Percentiles rank a stretch among this genome's conserved stretches.
phyloP scores from a whole-genome alignment of 2,329 filamentous ascomycete species.

The Colletotrichum aenigma region DNA sequence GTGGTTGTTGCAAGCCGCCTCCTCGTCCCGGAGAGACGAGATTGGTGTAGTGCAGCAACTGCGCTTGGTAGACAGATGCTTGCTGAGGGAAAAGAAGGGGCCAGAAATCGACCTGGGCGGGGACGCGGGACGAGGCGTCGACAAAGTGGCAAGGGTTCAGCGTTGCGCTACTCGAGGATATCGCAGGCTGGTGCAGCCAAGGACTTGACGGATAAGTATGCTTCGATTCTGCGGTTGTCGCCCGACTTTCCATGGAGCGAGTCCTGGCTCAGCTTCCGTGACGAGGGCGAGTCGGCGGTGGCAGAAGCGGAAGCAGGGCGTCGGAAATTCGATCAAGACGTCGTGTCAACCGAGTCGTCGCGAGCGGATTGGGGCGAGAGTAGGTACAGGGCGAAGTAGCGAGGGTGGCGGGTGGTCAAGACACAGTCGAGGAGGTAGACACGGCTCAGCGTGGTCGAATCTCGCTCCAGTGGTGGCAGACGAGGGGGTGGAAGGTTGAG shows the following conservation, averaged over 20 bases:
- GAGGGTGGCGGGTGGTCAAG: background rate
- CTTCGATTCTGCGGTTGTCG: slow-evolving; percentile 52
- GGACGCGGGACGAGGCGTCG: slow-evolving; percentile 20
- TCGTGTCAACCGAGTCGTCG: background rate
- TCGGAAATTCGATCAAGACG: slow-evolving; percentile 4
- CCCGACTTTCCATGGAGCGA: slow-evolving; percentile 57
- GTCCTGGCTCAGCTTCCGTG: slow-evolving; percentile 28
- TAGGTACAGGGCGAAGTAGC: background rate
- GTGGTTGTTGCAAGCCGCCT: slow-evolving; percentile 59
- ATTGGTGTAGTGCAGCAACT: slow-evolving; percentile 69
- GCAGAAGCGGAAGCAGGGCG: slow-evolving; percentile 8
- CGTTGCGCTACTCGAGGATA: slow-evolving; percentile 29
- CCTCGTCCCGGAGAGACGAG: slow-evolving; percentile 63
- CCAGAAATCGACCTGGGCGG: slow-evolving; percentile 56
- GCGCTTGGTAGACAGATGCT: slow-evolving; percentile 62
- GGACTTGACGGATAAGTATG: slow-evolving; percentile 48
- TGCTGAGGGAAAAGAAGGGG: slow-evolving; percentile 65
- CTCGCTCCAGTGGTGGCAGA: background rate
- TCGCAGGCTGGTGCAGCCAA: slow-evolving; percentile 38
- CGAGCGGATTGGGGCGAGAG: background rate
- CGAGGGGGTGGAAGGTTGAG: slow-evolving; percentile 7
- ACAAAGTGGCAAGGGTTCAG: slow-evolving; percentile 22
- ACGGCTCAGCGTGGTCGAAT: slow-evolving; percentile 9
- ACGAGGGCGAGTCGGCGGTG: background rate
- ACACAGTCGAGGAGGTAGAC: background rate